Base-by-base conservation (phyloP, 106 monocot genomes). In the Dendrobium nobile region DNA sequence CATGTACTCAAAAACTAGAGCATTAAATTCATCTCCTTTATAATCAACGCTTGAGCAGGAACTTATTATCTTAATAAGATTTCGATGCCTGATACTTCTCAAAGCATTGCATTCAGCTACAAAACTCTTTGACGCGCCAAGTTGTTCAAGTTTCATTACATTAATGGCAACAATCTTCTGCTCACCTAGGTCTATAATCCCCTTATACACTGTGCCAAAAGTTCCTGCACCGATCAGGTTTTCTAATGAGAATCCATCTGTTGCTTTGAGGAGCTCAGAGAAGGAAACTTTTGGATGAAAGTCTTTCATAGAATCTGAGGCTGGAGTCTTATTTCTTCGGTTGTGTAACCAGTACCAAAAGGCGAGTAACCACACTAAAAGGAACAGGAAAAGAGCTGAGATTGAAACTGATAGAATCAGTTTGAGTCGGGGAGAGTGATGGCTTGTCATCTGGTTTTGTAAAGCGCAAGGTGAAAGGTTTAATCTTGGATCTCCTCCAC, bases 31-130 rank as follows among this genome's bases (percentile, higher is more conserved):
- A 54, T 87, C 75, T 0, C 87, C 84, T 18, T 40, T 7, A 10
- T 58, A 41, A 75, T 84, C 82, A 54, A 79, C 42, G 44, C 78
- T 82, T 0, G 76, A 82, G 58, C 87, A 87, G 24, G 64, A 16
- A 41, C 78, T 87, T 1, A 86, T 5, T 31, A 89, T 80, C 73
- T 79, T 84, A 9, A 89, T 79, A 74, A 89, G 84, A 78, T 89
- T 89, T 1, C 87, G 84, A 37, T 89, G 89, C 1, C 82, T 72
- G 9, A 85, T 77, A 22, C 59, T 51, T 51, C 82, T 75, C 48
- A 87, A 64, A n/a, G 78, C 75, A 44, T 84, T 84, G 48, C 89
- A 89, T 77, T 89, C 89, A 4, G 89, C 84, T 44, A 80, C 22
- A 61, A 90, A 90, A 75, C 82, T 87, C 75, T 75, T 79, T 1